Conservation (phyloP, 2,329 filamentous ascomycete genomes). For the Grosmannia huntii region DNA sequence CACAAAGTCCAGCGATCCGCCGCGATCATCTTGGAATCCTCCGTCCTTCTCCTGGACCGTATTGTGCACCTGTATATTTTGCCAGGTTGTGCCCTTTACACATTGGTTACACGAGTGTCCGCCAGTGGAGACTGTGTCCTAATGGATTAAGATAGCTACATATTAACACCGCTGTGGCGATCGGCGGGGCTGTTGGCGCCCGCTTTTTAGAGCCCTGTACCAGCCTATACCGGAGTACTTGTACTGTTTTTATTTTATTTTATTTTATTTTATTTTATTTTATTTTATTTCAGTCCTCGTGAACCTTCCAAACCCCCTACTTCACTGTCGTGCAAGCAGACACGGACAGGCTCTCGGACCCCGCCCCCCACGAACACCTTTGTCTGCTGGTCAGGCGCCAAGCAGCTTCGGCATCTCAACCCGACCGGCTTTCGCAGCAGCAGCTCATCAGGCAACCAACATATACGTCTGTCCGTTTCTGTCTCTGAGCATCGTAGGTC, state of each 20-base stretch:
- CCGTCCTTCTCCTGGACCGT: too few species aligned
- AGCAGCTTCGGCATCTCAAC: background rate
- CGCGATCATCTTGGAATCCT: too few species aligned
- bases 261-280: too few species aligned
- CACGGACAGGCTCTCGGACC: background rate
- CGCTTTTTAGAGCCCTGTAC: background rate
- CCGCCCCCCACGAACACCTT: background rate
- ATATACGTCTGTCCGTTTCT: background rate
- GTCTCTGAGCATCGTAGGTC: too few species aligned
- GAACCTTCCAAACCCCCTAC: background rate
- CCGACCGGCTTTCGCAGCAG: background rate
- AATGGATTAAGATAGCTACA: too few species aligned
- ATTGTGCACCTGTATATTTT: background rate
- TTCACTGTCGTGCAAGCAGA: background rate
- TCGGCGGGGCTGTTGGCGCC: too few species aligned
- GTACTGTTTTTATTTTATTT: too few species aligned
- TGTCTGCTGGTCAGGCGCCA: background rate
- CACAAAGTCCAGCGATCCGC: too few species aligned
- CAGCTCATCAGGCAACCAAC: background rate
- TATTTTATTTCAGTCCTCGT: background rate
- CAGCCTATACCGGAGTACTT: background rate
- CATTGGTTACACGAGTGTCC: background rate
- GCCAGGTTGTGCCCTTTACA: background rate
- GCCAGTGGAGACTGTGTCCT: background rate
- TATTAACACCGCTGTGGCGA: too few species aligned